phyloP scores from a whole-genome alignment of 139 green algal genomes.

The Closterium sp. region DNA sequence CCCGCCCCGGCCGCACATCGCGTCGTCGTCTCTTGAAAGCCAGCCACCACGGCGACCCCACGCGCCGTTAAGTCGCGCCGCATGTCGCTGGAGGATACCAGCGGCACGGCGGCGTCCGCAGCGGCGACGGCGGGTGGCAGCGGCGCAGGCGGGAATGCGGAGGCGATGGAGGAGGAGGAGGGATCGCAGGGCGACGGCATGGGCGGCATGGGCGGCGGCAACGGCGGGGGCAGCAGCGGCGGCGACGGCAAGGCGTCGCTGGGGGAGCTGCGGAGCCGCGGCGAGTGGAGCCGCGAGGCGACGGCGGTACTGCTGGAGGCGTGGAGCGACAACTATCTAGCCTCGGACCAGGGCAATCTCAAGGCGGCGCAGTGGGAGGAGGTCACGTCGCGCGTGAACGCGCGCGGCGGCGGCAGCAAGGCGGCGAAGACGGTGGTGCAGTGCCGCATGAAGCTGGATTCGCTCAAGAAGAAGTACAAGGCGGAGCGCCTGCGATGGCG shows the following conservation, averaged over 20 bases:
- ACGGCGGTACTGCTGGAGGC: slow-evolving; percentile 1
- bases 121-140: background rate
- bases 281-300: slow-evolving; percentile 3
- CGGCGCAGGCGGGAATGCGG: background rate
- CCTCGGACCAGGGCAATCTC: background rate
- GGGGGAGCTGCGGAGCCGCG: background rate
- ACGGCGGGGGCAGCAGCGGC: background rate
- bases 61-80: background rate
- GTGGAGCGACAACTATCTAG: background rate
- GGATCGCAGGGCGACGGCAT: background rate
- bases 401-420: background rate
- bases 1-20: background rate
- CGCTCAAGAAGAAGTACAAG: slow-evolving; percentile 14
- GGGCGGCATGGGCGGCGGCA: background rate
- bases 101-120: background rate
- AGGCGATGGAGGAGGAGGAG: background rate
- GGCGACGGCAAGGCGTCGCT: background rate
- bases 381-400: background rate
- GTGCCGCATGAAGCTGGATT: slow-evolving; percentile 8
- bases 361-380: slow-evolving; percentile 10
- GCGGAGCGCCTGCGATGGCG: background rate
- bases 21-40: background rate
- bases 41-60: background rate
- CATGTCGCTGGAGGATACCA: background rate
- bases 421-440: background rate